Conservation (phyloP, 768 basidiomycete genomes). For the Mycena maculata region DNA sequence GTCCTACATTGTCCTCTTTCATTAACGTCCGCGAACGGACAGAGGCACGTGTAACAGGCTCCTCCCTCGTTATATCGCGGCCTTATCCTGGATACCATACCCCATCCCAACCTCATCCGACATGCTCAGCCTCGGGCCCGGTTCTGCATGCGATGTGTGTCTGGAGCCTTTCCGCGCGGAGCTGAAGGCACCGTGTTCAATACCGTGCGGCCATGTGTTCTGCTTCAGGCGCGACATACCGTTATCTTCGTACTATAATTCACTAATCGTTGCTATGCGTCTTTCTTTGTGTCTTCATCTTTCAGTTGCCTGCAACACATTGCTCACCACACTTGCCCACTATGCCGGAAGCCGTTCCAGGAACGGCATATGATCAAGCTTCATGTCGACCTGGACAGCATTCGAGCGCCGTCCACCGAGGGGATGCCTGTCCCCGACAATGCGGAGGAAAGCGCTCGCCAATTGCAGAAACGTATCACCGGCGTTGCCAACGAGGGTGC, state of each 20-base stretch:
- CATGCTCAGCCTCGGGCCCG: constrained; percentile 76
- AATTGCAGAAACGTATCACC: constrained; percentile 65
- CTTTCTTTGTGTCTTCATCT: constrained; percentile 22
- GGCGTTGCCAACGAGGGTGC: constrained; percentile 67
- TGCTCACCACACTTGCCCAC: constrained; percentile 63
- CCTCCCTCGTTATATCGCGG: constrained; percentile 36
- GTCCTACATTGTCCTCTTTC: constrained; percentile 31
- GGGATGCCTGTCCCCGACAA: constrained; percentile 34
- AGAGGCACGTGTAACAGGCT: constrained; percentile 28
- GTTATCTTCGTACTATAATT: background rate
- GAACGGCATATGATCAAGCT: constrained; percentile 61
- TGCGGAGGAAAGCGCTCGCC: constrained; percentile 58
- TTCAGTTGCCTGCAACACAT: constrained; percentile 68
- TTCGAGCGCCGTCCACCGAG: constrained; percentile 35
- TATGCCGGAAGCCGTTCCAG: constrained; percentile 70
- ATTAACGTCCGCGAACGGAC: constrained; percentile 23
- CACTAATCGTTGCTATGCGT: constrained; percentile 16
- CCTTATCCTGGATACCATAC: constrained; percentile 40
- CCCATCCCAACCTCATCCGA: constrained; percentile 45
- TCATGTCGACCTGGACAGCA: constrained; percentile 66
- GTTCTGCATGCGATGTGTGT: constrained; percentile 82
- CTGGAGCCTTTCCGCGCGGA: constrained; percentile 69
- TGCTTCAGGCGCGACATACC: constrained; percentile 53
- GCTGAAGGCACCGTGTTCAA: constrained; percentile 68
- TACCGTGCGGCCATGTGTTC: constrained; percentile 80